Base-by-base conservation (phyloP, 352 stramenopile species). In the Phytophthora crassamura region DNA sequence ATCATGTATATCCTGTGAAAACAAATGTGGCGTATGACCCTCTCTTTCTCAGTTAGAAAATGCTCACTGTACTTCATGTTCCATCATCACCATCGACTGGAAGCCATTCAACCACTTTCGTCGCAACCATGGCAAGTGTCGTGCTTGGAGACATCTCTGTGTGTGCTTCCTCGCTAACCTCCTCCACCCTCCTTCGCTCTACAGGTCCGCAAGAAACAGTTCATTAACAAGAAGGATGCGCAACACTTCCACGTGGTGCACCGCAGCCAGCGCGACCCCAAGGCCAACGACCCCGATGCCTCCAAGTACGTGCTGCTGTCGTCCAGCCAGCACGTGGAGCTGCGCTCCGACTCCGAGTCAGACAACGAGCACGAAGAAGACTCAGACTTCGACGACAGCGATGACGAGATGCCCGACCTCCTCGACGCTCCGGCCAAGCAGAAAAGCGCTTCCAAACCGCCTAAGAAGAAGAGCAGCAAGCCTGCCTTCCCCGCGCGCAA, bases 241-340 rank as follows among this genome's bases (percentile, higher is more conserved):
- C 86, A 94, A 56, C 88, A 94, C 74, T 95, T 93, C 62, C 86
- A 94, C 66, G 82, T 95, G 39, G 85, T 95, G 61, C 88, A 95
- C 48, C 88, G 88, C 56, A 93, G 83, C 42, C 88, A 95, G 59
- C 84, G 86, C 22, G 88, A 95, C 67, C 86, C 88, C 10, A 82
- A 81, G 50, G 77, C 78, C 25, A 91, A 93, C 72, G 88, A 94
- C 70, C 86, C 88, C 0, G 72, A 91, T 12, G 88, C 88, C 15
- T 94, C 88, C 65, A 90, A 94, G 71, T 94, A 88, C 61, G 88
- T 95, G 16, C 61, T 95, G 46, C 74, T 94, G 6, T 90, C 83
- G 8, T 86, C 84, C 46, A 86, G 69, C 25, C 61, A 80, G 39
- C 78, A 87, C 64, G 69, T 89, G 14, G 82, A 91, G 72, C 59